Base-by-base conservation (phyloP, 352 stramenopile species). In the Phytophthora kernoviae region DNA sequence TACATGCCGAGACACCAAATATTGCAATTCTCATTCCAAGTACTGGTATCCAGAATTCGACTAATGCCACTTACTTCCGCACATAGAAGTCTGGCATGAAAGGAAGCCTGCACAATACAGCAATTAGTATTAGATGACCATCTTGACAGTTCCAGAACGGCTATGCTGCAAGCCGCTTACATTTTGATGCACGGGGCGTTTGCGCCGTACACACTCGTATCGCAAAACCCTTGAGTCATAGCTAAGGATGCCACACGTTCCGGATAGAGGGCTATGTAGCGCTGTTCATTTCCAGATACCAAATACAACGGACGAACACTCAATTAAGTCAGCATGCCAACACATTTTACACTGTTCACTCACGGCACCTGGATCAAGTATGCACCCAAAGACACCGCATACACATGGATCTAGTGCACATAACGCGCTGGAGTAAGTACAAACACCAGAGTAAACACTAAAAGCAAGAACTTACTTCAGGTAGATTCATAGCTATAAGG, bases 41-140 rank as follows among this genome's bases (percentile, higher is more conserved):
- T 21, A 10, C 4, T 21, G 5, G 5, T 50, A n/a, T n/a, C n/a
- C n/a, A n/a, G n/a, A n/a, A 17, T n/a, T n/a, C n/a, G n/a, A n/a
- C n/a, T n/a, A n/a, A n/a, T n/a, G n/a, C n/a, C 12, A 39, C 59
- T 46, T 51, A 90, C 83, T 81, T 87, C 54, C 85, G 86, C 41
- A 93, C 50, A 17, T 87, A 89, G 44, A 93, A 93, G 34, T 88
- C 75, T 22, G 83, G 83, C 69, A 91, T 77, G 45, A 79, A 80
- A 6, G 75, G 65, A 7, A 93, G 54, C 67, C 83, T 93, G 34
- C 4, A 10, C 15, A n/a, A 33, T 17, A 37, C 27, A 12, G 48
- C 33, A n/a, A 14, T 11, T 14, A 53, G 5, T 27, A 46, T n/a
- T n/a, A n/a, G n/a, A n/a, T 30, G n/a, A n/a, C n/a, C n/a, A n/a